Conservation (phyloP, 306 rosid species). For the Quercus suber region DNA sequence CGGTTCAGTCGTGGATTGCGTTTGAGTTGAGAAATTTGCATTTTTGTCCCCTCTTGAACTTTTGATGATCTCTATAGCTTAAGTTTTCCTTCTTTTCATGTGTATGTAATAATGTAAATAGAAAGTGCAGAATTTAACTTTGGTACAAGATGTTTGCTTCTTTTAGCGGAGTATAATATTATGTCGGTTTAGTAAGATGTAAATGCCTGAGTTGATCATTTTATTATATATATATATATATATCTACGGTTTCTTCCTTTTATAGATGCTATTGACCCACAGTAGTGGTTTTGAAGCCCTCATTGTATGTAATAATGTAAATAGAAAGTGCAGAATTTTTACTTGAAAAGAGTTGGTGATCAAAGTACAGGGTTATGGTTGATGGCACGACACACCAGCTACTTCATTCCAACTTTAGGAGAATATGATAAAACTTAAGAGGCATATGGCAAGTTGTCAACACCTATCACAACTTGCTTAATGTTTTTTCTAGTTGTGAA, state of each 20-base stretch:
- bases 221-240: not conserved
- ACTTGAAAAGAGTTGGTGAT: not conserved
- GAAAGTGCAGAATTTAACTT: not conserved
- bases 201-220: not conserved
- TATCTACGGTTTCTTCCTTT: not conserved
- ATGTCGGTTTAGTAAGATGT: not conserved
- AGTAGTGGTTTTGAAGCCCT: not conserved
- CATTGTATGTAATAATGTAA: too few species aligned
- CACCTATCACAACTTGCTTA: too few species aligned
- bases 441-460: not conserved
- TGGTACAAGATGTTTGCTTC: not conserved
- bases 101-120: not conserved
- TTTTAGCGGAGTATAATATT: not conserved
- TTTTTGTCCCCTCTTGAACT: not conserved
- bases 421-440: not conserved
- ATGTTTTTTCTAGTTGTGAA: too few species aligned
- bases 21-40: slow-evolving; percentile 12
- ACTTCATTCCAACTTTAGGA: not conserved
- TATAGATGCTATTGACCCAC: not conserved
- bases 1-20: slow-evolving; percentile 17
- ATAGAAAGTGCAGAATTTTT: too few species aligned
- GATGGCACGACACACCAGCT: not conserved
- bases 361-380: not conserved
- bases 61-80: not conserved
- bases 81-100: not conserved